Evolutionary conservation across 2,329 filamentous ascomycete species (phyloP).

Genomic region (Tothia fuscella): DNA sequence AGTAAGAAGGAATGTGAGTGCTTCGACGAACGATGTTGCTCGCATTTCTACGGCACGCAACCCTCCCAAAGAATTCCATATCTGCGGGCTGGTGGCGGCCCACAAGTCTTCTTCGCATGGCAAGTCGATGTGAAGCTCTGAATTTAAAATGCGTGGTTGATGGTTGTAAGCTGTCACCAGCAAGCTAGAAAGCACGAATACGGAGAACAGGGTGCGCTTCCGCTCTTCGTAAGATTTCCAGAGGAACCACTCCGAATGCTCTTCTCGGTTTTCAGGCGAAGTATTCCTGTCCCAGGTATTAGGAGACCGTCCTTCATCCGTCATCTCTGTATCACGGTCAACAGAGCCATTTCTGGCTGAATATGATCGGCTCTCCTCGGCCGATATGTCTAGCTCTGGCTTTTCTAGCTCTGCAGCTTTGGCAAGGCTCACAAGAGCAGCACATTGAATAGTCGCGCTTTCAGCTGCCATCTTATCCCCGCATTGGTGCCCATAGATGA

Average conservation of each 20-base stretch:
- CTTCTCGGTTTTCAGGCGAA: conserved; percentile 34
- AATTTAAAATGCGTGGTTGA: conserved; percentile 81
- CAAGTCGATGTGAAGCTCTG: conserved; percentile 77
- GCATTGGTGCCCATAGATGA: conserved; percentile 91
- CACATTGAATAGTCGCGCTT: conserved; percentile 85
- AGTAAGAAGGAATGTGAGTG: conserved; percentile 67
- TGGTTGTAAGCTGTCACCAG: conserved; percentile 90
- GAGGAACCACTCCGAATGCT: conserved; percentile 68
- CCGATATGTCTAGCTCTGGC: conserved; percentile 23
- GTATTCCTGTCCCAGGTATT: conserved; percentile 24
- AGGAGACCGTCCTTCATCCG: conserved; percentile 27
- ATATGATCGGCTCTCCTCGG: conserved; percentile 10
- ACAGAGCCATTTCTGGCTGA: conserved; percentile 4
- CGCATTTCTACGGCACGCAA: conserved; percentile 55
- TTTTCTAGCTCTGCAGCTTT: conserved; percentile 70
- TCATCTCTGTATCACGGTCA: conserved; percentile 45
- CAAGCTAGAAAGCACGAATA: conserved; percentile 85
- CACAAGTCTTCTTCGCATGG: conserved; percentile 92
- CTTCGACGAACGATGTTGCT: conserved; percentile 66
- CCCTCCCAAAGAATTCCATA: conserved; percentile 70
- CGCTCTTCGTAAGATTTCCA: conserved; percentile 87
- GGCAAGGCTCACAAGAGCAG: conserved; percentile 79
- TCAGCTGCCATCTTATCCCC: conserved; percentile 83
- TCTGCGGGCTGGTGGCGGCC: conserved; percentile 68
- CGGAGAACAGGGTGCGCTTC: conserved; percentile 81